Percentiles rank a stretch among this genome's conserved stretches.
Conservation (phyloP, 305 asterid genomes). For the Fraxinus sp. region DNA sequence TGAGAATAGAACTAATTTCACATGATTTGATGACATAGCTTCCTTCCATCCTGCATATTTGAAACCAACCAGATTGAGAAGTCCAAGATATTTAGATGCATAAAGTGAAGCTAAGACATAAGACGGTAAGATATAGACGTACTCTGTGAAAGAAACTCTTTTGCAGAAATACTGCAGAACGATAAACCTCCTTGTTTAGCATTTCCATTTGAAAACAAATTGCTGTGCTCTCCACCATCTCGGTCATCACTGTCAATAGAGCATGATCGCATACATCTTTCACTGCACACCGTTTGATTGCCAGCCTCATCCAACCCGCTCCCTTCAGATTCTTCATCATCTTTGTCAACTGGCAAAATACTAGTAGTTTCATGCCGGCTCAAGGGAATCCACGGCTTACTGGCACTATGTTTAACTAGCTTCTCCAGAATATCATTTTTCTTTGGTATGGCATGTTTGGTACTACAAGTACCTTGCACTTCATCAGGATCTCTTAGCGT, state of each 20-base stretch:
- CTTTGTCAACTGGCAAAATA: slow-evolving; percentile 25
- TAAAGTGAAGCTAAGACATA: neutral
- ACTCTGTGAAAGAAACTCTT: slow-evolving; percentile 73
- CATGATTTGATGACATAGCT: slow-evolving; percentile 64
- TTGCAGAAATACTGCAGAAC: slow-evolving; percentile 53
- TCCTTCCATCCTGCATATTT: slow-evolving; percentile 76
- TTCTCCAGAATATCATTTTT: slow-evolving; percentile 36
- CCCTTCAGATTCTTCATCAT: slow-evolving; percentile 28
- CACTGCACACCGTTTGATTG: slow-evolving; percentile 28
- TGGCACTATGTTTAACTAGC: slow-evolving; percentile 29
- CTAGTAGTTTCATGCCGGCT: slow-evolving; percentile 41
- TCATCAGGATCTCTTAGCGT: slow-evolving; percentile 39
- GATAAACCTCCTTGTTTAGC: slow-evolving; percentile 33
- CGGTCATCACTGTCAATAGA: slow-evolving; percentile 20
- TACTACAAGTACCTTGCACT: slow-evolving; percentile 17
- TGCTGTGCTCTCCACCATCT: slow-evolving; percentile 28
- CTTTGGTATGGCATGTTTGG: slow-evolving; percentile 19
- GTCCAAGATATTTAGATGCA: neutral
- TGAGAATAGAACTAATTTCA: slow-evolving; percentile 50
- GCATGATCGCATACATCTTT: slow-evolving; percentile 36
- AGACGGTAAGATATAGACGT: slow-evolving; percentile 19
- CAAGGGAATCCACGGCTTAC: slow-evolving; percentile 53
- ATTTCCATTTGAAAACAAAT: slow-evolving; percentile 20
- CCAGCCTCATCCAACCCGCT: slow-evolving; percentile 33
- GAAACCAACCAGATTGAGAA: neutral